Base-by-base conservation (phyloP, 305 asterid species). In the Fraxinus baroniana region DNA sequence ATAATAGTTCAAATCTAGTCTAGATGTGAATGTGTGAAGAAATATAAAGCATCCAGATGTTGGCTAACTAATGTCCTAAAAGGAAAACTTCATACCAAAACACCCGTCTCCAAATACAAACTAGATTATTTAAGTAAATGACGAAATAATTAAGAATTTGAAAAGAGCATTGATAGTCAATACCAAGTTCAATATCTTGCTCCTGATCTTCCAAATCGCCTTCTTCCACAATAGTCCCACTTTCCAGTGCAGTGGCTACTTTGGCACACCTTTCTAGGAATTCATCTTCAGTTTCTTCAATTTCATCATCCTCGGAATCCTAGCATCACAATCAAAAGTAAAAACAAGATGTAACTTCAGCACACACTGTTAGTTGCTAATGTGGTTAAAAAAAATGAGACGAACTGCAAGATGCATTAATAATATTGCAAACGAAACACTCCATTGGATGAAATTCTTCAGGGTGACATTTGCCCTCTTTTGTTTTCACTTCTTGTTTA, bases 241-340 rank as follows among this genome's bases (percentile, higher is more conserved):
- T 79, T 83, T 88, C 91, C 86, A 88, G 76, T 62, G 62, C 88
- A 6, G 26, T 70, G 2, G 91, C 91, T 37, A 85, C 82, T 80
- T 83, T 52, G 26, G 89, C 88, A 66, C 83, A 86, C 79, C 91
- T 88, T 78, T 85, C 85, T 80, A 88, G 82, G 87, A 86, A 88
- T 82, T 86, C 91, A 80, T 86, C 89, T 81, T 85, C 88, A 57
- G 89, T 88, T 81, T 88, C 91, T 85, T 88, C 91, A 10, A 28
- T 79, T 57, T 80, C 89, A 82, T 88, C 87, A 72, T 84, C 91
- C 72, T 88, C 90, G 17, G 89, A 88, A 82, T 86, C 88, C 91
- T 88, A 68, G 72, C 73, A 78, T 49, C 41, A 32, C 64, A 55
- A 66, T 30, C 28, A 28, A 75, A 68, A 46, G 35, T 32, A 74